Percentiles rank a stretch among this genome's conserved stretches.
Conservation (phyloP, 176 grass and related monocot genomes). For the Thinopyrum elongatum region DNA sequence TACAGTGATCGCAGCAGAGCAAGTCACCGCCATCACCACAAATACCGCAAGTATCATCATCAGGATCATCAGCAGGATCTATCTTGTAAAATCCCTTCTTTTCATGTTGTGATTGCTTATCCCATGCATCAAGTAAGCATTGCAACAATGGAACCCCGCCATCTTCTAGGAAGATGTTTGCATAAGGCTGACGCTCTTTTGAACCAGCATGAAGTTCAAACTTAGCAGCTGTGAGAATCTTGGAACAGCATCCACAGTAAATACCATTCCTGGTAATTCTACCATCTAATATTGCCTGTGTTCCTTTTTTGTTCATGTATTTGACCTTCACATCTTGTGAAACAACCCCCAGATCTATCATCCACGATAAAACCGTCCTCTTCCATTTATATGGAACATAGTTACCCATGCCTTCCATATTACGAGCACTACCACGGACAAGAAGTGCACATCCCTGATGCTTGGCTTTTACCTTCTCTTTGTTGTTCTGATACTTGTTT, state of each 20-base stretch:
- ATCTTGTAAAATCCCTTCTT: constrained; percentile 77
- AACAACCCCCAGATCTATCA: constrained; percentile 89
- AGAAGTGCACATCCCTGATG: constrained; percentile 43
- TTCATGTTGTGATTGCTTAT: constrained; percentile 61
- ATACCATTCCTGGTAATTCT: constrained; percentile 84
- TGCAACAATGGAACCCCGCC: constrained; percentile 57
- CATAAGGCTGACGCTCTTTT: constrained; percentile 60
- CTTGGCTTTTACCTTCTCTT: constrained; percentile 28
- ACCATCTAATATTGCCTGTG: constrained; percentile 61
- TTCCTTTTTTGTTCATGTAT: constrained; percentile 78
- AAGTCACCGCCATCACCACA: constrained; percentile 93
- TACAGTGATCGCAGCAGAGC: constrained; percentile 80
- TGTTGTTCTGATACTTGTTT: constrained; percentile 27
- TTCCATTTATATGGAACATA: constrained; percentile 78
- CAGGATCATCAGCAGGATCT: constrained; percentile 53
- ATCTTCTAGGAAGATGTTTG: constrained; percentile 70
- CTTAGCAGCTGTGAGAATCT: constrained; percentile 63
- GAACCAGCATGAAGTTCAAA: constrained; percentile 99
- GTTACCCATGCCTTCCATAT: constrained; percentile 41
- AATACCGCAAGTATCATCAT: constrained; percentile 84
- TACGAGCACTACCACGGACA: constrained; percentile 44
- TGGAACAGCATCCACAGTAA: constrained; percentile 86
- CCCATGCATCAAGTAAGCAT: constrained; percentile 81
- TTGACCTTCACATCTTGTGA: constrained; percentile 61
- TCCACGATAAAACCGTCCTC: constrained; percentile 84